These are phyloP conservation scores for Nothopassalora personata DNA, from an alignment of 2,329 filamentous ascomycete genomes.

Conservation along the genomic window DNA sequence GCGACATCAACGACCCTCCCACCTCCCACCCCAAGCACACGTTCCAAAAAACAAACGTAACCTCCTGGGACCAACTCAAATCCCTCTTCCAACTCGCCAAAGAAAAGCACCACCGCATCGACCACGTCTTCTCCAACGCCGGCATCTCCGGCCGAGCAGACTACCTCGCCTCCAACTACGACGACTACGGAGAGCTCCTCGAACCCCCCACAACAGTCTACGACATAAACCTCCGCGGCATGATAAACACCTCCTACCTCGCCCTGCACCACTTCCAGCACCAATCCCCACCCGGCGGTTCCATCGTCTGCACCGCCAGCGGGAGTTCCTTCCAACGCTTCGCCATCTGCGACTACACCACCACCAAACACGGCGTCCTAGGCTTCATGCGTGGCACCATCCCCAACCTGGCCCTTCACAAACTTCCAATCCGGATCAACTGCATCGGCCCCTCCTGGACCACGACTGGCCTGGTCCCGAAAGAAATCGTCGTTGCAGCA, in stretches of 20 bases:
- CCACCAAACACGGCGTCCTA: constrained; percentile 52
- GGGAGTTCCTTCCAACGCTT: constrained; percentile 48
- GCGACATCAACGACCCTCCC: constrained; percentile 47
- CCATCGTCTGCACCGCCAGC: constrained; percentile 52
- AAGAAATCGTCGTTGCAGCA: constrained; percentile 35
- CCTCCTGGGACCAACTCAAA: constrained; percentile 47
- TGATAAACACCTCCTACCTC: constrained; percentile 39
- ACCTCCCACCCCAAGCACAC: constrained; percentile 27
- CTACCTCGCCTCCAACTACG: constrained; percentile 30
- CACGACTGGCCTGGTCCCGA: constrained; percentile 44
- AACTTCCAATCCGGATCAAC: constrained; percentile 51
- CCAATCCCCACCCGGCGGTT: constrained; percentile 38
- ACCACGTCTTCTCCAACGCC: constrained; percentile 52
- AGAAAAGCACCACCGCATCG: constrained; percentile 39
- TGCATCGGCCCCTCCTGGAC: constrained; percentile 54
- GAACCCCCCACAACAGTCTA: constrained; percentile 34
- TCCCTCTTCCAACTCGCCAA: constrained; percentile 49
- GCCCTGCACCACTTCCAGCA: constrained; percentile 45
- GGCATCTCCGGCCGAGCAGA: constrained; percentile 47
- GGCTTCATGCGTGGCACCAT: constrained; percentile 49
- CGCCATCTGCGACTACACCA: constrained; percentile 49
- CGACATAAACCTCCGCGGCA: constrained; percentile 41
- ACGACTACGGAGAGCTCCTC: constrained; percentile 30
- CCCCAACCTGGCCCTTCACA: constrained; percentile 27
- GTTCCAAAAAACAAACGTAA: constrained; percentile 47